Base-by-base conservation (phyloP, 139 green algal genomes). In the Astrephomene gubernaculifera region DNA sequence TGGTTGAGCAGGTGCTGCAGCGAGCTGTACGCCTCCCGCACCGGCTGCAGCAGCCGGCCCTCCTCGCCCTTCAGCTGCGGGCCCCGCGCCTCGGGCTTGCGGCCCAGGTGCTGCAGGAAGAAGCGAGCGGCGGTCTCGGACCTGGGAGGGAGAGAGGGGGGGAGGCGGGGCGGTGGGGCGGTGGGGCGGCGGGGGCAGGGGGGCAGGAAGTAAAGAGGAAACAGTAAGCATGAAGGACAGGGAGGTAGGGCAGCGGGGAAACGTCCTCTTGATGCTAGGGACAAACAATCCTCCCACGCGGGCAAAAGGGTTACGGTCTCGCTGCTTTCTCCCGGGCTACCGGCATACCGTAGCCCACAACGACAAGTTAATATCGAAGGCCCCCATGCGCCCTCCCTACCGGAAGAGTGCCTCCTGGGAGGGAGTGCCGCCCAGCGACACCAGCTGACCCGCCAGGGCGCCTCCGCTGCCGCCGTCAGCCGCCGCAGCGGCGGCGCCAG, bases 1-100 rank as follows among this genome's bases (percentile, higher is more conserved):
- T 72, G 45, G 69, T 81, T 73, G n/a, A 82, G 17, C 29, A 87
- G 54, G 71, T 87, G 82, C 57, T 82, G 60, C n/a, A 87, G 24
- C 41, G 68, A 57, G 27, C 31, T 22, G 57, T 60, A 87, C 31
- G 71, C 60, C 31, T 80, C 69, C 1, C 53, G 38, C 41, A 82
- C 44, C 36, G n/a, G 41, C 81, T 54, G 22, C 14, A 39, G 6
- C 71, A 52, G 72, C 33, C 35, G 49, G 8, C 4, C 22, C 24
- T 54, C 49, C 52, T 49, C 71, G 36, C 24, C 31, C 24, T 22
- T 7, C 29, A n/a, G n/a, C n/a, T n/a, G n/a, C n/a, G n/a, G 33
- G 10, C 10, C 35, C 65, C 9, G 65, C 35, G 65, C 14, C 35
- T 8, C 65, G 35, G 22, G 8, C 36, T 6, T 27, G 49, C 49